phyloP scores from a whole-genome alignment of 1,284 basidiomycete species.

The Ganoderma leucocontextum region DNA sequence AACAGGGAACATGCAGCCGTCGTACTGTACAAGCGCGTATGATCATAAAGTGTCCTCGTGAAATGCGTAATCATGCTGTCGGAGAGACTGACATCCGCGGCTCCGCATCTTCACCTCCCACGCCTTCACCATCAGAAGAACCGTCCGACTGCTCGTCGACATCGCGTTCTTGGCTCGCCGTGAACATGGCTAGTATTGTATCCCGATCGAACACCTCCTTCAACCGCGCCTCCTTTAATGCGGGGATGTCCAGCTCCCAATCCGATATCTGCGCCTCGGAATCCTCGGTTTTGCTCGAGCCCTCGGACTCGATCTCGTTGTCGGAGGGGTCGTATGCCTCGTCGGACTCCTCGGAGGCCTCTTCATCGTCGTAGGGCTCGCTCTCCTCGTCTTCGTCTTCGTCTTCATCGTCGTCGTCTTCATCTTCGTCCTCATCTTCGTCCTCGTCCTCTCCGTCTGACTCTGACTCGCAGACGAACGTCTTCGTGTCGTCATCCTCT shows the following conservation, averaged over 20 bases:
- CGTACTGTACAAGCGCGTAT: slow-evolving; percentile 8
- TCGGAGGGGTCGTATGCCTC: slow-evolving; percentile 9
- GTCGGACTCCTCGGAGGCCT: slow-evolving; percentile 8
- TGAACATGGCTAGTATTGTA: slow-evolving; percentile 16
- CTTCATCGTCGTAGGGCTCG: slow-evolving; percentile 9
- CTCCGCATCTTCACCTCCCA: not conserved
- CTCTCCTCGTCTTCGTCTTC: slow-evolving; percentile 2
- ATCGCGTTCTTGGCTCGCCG: not conserved
- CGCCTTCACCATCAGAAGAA: not conserved
- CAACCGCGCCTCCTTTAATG: slow-evolving; percentile 8
- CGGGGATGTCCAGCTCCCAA: slow-evolving; percentile 8
- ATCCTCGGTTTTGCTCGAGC: slow-evolving; percentile 9
- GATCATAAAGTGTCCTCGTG: not conserved
- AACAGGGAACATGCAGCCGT: not conserved
- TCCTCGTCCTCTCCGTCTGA: slow-evolving; percentile 6
- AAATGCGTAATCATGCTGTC: not conserved
- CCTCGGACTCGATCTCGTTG: slow-evolving; percentile 7
- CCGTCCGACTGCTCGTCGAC: not conserved
- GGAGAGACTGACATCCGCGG: not conserved
- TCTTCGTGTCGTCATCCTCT: slow-evolving; percentile 11
- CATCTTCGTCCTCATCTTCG: not conserved
- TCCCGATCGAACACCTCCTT: slow-evolving; percentile 15
- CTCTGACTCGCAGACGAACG: not conserved
- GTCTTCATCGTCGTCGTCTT: slow-evolving; percentile 3
- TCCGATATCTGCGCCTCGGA: slow-evolving; percentile 16